phyloP scores from a whole-genome alignment of 768 basidiomycete species.

The Suillus americanus region DNA sequence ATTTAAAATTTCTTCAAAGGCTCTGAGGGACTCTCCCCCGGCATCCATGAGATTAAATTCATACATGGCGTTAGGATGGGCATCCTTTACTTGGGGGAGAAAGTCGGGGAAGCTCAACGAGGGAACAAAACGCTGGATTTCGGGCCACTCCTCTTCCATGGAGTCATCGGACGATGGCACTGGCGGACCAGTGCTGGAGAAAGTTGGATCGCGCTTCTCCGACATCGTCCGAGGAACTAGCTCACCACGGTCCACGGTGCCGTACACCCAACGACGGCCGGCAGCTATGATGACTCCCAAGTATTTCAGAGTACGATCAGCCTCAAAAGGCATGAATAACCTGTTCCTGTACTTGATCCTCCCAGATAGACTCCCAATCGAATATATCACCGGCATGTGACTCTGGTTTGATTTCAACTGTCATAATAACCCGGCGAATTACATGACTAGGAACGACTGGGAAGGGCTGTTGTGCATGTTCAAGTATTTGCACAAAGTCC shows the following conservation, averaged over 20 bases:
- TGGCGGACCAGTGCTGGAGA: neutral
- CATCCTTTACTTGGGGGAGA: too few species aligned
- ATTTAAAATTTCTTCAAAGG: neutral
- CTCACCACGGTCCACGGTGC: neutral
- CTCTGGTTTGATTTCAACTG: conserved; percentile 5
- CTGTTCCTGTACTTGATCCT: neutral
- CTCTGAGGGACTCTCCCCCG: neutral
- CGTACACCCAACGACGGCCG: conserved; percentile 2
- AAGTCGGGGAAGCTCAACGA: neutral
- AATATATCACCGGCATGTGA: accelerated
- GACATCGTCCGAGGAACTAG: neutral
- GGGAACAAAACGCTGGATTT: neutral
- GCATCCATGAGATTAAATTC: conserved; percentile 1
- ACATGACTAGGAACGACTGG: neutral
- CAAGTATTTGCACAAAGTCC: neutral
- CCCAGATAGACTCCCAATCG: neutral
- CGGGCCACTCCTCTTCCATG: neutral
- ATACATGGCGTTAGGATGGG: neutral
- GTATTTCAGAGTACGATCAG: neutral
- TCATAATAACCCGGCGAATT: neutral
- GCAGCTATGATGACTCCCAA: conserved; percentile 5
- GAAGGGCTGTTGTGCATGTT: neutral
- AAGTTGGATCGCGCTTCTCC: neutral
- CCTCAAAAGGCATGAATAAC: neutral
- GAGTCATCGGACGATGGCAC: neutral